Base-by-base conservation (phyloP, 176 grass and related monocot genomes). In the Phragmites australis region DNA sequence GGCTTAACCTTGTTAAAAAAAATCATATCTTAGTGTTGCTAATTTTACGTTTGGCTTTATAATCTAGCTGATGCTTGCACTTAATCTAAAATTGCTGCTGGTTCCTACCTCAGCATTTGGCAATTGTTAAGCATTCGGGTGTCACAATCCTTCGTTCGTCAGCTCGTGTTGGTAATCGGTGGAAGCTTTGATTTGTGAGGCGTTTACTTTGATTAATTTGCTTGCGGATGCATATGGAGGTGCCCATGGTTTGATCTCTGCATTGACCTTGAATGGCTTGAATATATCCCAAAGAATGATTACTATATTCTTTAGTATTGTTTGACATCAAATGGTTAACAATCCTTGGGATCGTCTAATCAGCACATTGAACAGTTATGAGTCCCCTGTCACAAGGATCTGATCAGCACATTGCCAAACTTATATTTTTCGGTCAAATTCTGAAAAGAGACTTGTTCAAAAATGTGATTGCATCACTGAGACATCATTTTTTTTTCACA, bases 121-220 rank as follows among this genome's bases (percentile, higher is more conserved):
- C n/a, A 60, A 14, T 49, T 37, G 29, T 70, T 71, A 39, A 65
- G 44, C 13, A 57, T 46, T 67, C 39, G 34, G 56, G 15, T 73
- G 55, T 73, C 80, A 2, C 55, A 21, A 8, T 52, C 56, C 31
- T 19, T 72, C 41, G 69, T 67, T 66, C 61, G 26, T 68, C 52
- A 59, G 77, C 50, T 46, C 16, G 40, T 13, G 60, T 26, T 17
- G 41, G 7, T 53, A 48, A 84, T 62, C 13, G n/a, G 29, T 59
- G 50, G 57, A 47, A 68, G 26, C 6, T 66, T 48, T 34, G 29
- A 5, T 26, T 23, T 13, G 18, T 17, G 49, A 18, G 61, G 49
- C 29, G 72, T 69, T 77, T 77, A 84, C 59, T 75, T 83, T 0
- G 60, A 57, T 37, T 67, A 59, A 43, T 23, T 59, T 72, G 6